Base-by-base conservation (phyloP, 495 filamentous ascomycete species). In the Podospora didyma region DNA sequence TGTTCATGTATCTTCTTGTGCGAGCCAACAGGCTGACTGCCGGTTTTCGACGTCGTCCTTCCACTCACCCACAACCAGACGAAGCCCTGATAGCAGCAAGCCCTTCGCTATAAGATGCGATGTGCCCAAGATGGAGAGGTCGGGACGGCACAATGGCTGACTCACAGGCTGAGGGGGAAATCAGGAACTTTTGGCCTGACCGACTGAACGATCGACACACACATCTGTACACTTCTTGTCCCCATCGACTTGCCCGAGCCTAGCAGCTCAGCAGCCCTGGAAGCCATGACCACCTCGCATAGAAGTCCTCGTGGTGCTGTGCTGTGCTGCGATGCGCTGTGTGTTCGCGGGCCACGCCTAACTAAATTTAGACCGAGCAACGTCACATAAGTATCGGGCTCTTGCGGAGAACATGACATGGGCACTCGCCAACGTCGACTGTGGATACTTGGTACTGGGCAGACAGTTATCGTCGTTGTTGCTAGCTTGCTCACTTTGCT, bases 311-410 rank as follows among this genome's bases (percentile, higher is more conserved):
- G 39, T 14, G 10, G 39, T 42, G 39, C n/a, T 42, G 39, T 42
- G 39, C 39, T 42, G 39, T 42, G 39, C 39, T 16, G 39, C 12
- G 55, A 23, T 62, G 56, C 52, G 58, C 56, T 67, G 55, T 61
- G 26, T 67, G 55, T 61, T 47, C 52, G n/a, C n/a, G 45, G 49
- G 37, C 37, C 48, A 34, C 26, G 48, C 56, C 62, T 65, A 67
- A 67, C 62, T 65, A 67, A 67, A 57, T 68, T 62, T 67, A 68
- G 65, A 50, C 57, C 52, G 49, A 63, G 63, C 65, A 68, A 63
- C 65, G 65, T 68, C 62, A 67, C 60, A 62, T 51, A 41, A 26
- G 35, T 31, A 7, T 57, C 47, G 49, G 55, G 28, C 37, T 46
- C 26, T 47, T 31, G 59, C 42, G 31, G 37, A 53, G 58, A 31